These are phyloP conservation scores for Capsicum chinense DNA, from an alignment of 257 asterid species.

Conservation along the genomic window DNA sequence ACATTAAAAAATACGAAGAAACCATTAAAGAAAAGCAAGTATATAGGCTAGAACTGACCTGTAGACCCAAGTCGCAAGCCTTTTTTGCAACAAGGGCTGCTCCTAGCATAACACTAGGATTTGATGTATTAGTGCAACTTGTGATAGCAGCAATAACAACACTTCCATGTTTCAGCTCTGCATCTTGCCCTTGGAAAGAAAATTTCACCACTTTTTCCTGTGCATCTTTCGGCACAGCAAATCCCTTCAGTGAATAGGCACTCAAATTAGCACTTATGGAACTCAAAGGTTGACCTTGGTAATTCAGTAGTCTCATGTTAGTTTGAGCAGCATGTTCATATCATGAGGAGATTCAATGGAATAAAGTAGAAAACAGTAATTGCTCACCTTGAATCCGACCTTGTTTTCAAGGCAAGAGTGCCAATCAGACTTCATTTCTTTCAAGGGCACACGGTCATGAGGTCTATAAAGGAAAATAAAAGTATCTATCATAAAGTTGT, in stretches of 20 bases:
- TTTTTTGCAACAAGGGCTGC: constrained; percentile 94
- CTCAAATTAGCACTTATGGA: background rate
- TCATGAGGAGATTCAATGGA: background rate
- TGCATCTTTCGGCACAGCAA: constrained; percentile 83
- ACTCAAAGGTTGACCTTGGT: constrained; percentile 12
- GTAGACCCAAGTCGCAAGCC: constrained; percentile 83
- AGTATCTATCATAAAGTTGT: background rate
- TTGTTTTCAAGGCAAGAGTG: constrained; percentile 86
- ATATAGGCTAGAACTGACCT: constrained; percentile 48
- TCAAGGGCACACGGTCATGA: constrained; percentile 88
- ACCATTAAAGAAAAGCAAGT: constrained; percentile 24
- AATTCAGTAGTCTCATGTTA: constrained; percentile 21
- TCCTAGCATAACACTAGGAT: constrained; percentile 98
- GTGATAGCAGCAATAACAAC: constrained; percentile 97
- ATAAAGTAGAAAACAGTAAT: constrained; percentile 14
- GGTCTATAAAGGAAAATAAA: constrained; percentile 58
- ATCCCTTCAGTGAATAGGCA: constrained; percentile 60
- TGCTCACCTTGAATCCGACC: constrained; percentile 91
- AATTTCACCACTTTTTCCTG: constrained; percentile 80
- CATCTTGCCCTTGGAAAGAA: constrained; percentile 78
- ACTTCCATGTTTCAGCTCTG: constrained; percentile 95
- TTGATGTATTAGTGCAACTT: constrained; percentile 96
- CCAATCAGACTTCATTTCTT: constrained; percentile 94
- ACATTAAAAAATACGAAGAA: background rate
- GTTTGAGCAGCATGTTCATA: constrained; percentile 13